These are phyloP conservation scores for Aspergillus phoenicis DNA, from an alignment of 2,329 filamentous ascomycete genomes.

Conservation along the genomic window DNA sequence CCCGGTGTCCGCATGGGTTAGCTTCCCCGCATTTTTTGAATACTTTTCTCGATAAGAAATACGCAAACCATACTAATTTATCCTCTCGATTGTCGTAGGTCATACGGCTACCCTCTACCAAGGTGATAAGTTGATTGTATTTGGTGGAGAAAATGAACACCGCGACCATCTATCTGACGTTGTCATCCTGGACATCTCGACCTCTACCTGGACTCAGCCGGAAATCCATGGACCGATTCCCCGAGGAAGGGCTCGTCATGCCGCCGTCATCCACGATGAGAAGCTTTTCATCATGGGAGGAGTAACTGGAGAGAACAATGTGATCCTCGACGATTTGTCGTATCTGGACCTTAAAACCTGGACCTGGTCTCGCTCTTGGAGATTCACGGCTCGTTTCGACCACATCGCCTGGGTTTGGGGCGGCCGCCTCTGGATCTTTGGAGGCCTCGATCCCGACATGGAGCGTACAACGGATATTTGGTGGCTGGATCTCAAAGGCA, in stretches of 20 bases:
- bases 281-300: constrained; percentile 95
- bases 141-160: constrained; percentile 97
- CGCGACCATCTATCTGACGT: constrained; percentile 93
- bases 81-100: constrained; percentile 53
- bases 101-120: constrained; percentile 94
- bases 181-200: constrained; percentile 92
- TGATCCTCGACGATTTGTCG: constrained; percentile 92
- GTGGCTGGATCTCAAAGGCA: constrained; percentile 95
- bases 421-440: constrained; percentile 94
- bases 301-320: constrained; percentile 90
- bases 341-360: constrained; percentile 96
- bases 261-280: constrained; percentile 91
- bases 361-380: constrained; percentile 96
- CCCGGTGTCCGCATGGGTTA: constrained; percentile 94
- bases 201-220: constrained; percentile 93
- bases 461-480: constrained; percentile 94
- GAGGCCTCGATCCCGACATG: constrained; percentile 93
- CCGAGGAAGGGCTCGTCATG: constrained; percentile 87
- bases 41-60: neutral
- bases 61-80: neutral
- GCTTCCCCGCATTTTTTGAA: constrained; percentile 26
- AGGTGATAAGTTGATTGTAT: constrained; percentile 92
- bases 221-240: constrained; percentile 81
- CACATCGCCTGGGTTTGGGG: constrained; percentile 93
- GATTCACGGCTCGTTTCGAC: constrained; percentile 91